A percentile compares a stretch with the other conserved stretches of the same genome.
These are phyloP conservation scores for Pouteria campechiana DNA, from an alignment of 179 eudicot genomes.

Conservation along the genomic window DNA sequence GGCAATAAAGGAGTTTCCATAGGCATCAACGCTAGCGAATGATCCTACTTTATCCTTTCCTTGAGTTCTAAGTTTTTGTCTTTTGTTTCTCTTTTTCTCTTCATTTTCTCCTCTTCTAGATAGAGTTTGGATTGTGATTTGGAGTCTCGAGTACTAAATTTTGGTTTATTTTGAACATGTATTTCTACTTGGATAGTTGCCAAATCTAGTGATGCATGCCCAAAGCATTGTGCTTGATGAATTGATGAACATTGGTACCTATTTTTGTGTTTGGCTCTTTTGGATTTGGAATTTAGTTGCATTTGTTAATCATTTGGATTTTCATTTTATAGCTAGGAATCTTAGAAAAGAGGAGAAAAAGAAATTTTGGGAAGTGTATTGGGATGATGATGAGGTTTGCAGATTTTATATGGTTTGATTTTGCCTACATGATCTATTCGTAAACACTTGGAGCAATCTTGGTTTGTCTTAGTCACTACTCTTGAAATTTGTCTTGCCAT, in stretches of 20 bases:
- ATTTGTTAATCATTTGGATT: too few relatives aligned
- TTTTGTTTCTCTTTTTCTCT: too few relatives aligned
- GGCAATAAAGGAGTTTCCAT: too few relatives aligned
- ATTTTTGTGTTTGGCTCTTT: background rate
- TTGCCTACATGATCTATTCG: slow-evolving; percentile 95
- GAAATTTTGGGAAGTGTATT: slow-evolving; percentile 65
- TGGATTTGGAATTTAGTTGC: background rate
- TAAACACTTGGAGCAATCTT: slow-evolving; percentile 89
- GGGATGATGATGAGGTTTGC: slow-evolving; percentile 95
- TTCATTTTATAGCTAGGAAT: slow-evolving; percentile 75
- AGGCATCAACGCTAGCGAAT: too few relatives aligned
- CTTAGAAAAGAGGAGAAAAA: slow-evolving; percentile 88
- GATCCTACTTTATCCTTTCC: too few relatives aligned
- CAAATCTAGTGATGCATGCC: slow-evolving; percentile 85
- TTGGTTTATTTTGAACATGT: too few relatives aligned
- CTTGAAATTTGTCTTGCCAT: background rate
- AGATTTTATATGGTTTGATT: slow-evolving; percentile 83
- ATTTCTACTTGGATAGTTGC: too few relatives aligned
- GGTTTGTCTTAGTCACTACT: slow-evolving; percentile 32
- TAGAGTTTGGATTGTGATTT: too few relatives aligned
- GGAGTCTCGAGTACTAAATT: too few relatives aligned
- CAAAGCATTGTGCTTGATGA: slow-evolving; percentile 97
- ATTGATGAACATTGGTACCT: slow-evolving; percentile 96
- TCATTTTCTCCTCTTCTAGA: too few relatives aligned
- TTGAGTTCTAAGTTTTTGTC: too few relatives aligned